Conservation (phyloP, 176 grass and related monocot species). For the Ampelocalamus luodianensis region DNA sequence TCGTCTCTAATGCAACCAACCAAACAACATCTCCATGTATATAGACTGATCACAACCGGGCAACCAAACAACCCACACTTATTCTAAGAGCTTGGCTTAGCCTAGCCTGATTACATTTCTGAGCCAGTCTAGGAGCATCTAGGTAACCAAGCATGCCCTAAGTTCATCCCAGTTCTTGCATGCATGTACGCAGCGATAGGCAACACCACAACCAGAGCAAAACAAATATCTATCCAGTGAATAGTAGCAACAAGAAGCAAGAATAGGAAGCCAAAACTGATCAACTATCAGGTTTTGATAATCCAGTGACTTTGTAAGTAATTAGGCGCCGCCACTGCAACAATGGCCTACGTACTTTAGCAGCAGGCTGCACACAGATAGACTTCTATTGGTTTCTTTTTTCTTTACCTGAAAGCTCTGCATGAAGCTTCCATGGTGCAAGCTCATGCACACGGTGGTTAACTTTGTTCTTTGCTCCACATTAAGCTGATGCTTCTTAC, state of each 20-base stretch:
- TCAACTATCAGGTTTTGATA: slow-evolving; percentile 1
- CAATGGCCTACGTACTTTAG: background rate
- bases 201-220: background rate
- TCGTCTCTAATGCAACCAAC: too few relatives aligned
- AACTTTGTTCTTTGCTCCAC: slow-evolving; percentile 11
- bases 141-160: too few relatives aligned
- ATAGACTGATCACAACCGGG: too few relatives aligned
- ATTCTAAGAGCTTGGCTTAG: too few relatives aligned
- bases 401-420: slow-evolving; percentile 11
- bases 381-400: background rate
- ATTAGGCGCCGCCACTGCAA: slow-evolving; percentile 10
- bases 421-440: slow-evolving; percentile 37
- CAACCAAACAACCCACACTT: too few relatives aligned
- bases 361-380: background rate
- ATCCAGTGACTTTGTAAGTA: background rate
- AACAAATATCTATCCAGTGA: slow-evolving; percentile 13
- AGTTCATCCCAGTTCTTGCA: background rate
- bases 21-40: too few relatives aligned
- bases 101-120: too few relatives aligned
- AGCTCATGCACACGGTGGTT: background rate
- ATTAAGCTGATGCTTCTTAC: slow-evolving; percentile 31
- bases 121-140: too few relatives aligned
- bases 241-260: too few relatives aligned
- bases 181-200: background rate
- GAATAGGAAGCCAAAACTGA: background rate